Evolutionary conservation across 805 yeast genomes (phyloP), one percentile per base, ranked within the genome.

Genomic region (Citeromyces matritensis): DNA sequence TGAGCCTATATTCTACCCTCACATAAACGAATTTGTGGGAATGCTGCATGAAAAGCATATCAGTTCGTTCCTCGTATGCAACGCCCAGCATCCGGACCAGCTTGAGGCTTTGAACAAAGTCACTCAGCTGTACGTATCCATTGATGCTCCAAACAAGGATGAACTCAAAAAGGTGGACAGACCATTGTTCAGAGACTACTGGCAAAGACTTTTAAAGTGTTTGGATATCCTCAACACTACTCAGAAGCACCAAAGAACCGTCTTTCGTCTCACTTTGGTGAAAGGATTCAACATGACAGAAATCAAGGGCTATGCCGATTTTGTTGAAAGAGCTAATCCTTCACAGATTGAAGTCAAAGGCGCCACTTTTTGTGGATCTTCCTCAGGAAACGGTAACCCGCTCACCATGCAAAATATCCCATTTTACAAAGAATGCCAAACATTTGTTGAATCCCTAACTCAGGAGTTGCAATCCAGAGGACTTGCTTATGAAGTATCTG

Each of bases 341-440:
- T 76, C 94, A 27, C 81, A 85, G 43, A 79, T 85, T 36, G 96
- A 85, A 53, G 78, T 85, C 37, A 85, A 85, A 54, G 96, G 96
- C 34, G 95, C 94, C 9, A 85, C 96, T 0, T 85, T 82, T 57
- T 84, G 95, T 60, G 96, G 96, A 0, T 78, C 93, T 0, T 79
- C 94, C 9, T 58, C 57, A 34, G 83, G 77, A 29, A 80, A 82
- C 49, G 86, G 91, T 23, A 83, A 85, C 46, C 86, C 94, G 30
- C 60, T 85, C 41, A 84, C 95, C 3, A 85, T 85, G 96, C 88
- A 85, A 49, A 85, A 85, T 47, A 91, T 86, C 35, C 96, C 96
- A 29, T 85, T 81, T 47, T 85, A 85, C 48, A 94, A 83, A 39
- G 96, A 85, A 50, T 88, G 94, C 47, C 73, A 72, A 42, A 57